Percentiles rank a stretch among this genome's conserved stretches.
These are phyloP conservation scores for Kwoniella shivajii DNA, from an alignment of 1,284 basidiomycete genomes.

Conservation along the genomic window DNA sequence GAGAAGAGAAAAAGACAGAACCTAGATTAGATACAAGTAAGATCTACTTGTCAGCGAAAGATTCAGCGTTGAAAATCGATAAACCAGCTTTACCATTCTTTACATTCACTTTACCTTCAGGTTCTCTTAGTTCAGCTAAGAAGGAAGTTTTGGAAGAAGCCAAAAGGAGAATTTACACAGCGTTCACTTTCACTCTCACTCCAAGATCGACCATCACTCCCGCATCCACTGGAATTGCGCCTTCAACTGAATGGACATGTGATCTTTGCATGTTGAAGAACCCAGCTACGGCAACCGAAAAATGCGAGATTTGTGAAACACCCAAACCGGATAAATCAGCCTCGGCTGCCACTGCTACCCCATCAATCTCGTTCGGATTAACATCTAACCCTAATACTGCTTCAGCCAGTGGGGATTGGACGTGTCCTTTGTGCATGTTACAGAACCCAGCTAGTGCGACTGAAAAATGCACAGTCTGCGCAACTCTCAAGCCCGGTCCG, in stretches of 20 bases:
- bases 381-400: background rate
- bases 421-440: conserved; percentile 58
- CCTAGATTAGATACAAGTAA: conserved; percentile 2
- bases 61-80: conserved; percentile 39
- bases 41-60: conserved; percentile 42
- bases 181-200: conserved; percentile 22
- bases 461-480: conserved; percentile 61
- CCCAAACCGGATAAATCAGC: conserved; percentile 39
- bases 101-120: conserved; percentile 21
- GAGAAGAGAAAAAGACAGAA: background rate
- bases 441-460: conserved; percentile 57
- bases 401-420: conserved; percentile 56
- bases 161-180: background rate
- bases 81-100: conserved; percentile 26
- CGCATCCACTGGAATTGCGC: background rate
- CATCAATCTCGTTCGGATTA: background rate
- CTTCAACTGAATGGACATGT: conserved; percentile 51
- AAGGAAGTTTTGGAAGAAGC: conserved; percentile 11
- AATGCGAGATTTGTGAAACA: conserved; percentile 60
- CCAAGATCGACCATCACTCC: background rate
- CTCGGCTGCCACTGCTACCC: background rate
- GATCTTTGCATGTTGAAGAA: conserved; percentile 57
- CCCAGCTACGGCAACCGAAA: conserved; percentile 52
- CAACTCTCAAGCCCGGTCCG: conserved; percentile 53
- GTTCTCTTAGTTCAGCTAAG: background rate